A percentile compares a stretch with the other conserved stretches of the same genome.
Evolutionary conservation across 495 filamentous ascomycete genomes (phyloP).

Genomic region (Xylaria bambusicola): DNA sequence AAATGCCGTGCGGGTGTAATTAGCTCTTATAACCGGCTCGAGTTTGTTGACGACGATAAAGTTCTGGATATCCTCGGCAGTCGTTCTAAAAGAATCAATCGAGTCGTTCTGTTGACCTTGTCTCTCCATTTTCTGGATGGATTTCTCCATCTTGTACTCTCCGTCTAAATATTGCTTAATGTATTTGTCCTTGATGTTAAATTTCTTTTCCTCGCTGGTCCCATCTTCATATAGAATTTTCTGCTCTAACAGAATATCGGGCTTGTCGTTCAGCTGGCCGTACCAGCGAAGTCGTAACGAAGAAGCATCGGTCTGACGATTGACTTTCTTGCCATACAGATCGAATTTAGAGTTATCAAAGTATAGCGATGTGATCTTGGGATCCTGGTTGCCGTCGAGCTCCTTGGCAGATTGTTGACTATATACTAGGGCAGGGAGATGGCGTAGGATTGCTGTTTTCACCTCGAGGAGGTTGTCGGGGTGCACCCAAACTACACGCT

Average conservation of each 20-base stretch:
- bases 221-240: slow-evolving; percentile 79
- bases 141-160: slow-evolving; percentile 91
- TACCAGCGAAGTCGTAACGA: slow-evolving; percentile 91
- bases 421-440: slow-evolving; percentile 87
- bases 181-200: slow-evolving; percentile 91
- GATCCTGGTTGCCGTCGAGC: slow-evolving; percentile 74
- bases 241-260: slow-evolving; percentile 82
- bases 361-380: slow-evolving; percentile 91
- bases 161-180: slow-evolving; percentile 84
- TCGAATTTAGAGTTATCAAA: slow-evolving; percentile 87
- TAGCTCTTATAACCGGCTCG: slow-evolving; percentile 84
- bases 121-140: slow-evolving; percentile 77
- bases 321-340: slow-evolving; percentile 83
- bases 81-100: slow-evolving; percentile 67
- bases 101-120: slow-evolving; percentile 59
- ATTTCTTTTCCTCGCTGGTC: slow-evolving; percentile 71
- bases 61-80: slow-evolving; percentile 74
- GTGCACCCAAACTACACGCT: slow-evolving; percentile 80
- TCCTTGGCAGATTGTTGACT: slow-evolving; percentile 82
- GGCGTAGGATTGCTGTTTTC: slow-evolving; percentile 89
- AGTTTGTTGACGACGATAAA: slow-evolving; percentile 78
- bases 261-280: slow-evolving; percentile 74
- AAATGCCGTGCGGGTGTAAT: slow-evolving; percentile 93
- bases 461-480: slow-evolving; percentile 92
- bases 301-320: slow-evolving; percentile 70